Evolutionary conservation across 2,329 filamentous ascomycete genomes (phyloP), one percentile per base, ranked within the genome.

Genomic region (Aschersonia sp.): DNA sequence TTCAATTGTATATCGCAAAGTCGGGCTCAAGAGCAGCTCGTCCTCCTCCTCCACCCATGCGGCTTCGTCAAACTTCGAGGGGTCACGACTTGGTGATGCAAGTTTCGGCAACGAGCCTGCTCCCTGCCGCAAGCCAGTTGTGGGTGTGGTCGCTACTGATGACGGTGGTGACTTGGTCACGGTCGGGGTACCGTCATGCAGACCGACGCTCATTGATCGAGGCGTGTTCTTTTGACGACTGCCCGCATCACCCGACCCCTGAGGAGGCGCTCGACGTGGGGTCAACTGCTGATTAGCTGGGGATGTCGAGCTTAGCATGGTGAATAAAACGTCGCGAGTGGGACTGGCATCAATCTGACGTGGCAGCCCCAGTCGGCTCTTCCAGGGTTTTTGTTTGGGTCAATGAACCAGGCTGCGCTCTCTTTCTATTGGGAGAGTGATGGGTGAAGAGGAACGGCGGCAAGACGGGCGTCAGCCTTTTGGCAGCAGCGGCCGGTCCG

Each of bases 251-350:
- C 35, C 35, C 35, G 35, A 12, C 35, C 52, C 52, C 48, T 53
- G 49, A 44, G 43, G 30, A 9, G 43, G 41, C 43, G 45, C 40
- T 42, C 11, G 30, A 39, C 47, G 45, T 31, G 41, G 44, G 30
- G 42, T 40, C 42, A 2, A 12, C 35, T 43, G 46, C 37, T 40
- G 45, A 31, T 47, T 30, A 6, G 42, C 37, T 32, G 32, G 32
- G 41, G 49, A 47, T 14, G 46, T 22, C 32, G 52, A 52, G 47
- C 47, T 47, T 52, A 57, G 56, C 59, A 61, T 61, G 53, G 55
- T 54, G 6, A 30, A 22, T 37, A 37, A 47, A 46, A 45, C 43
- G 50, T 49, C 43, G 40, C 45, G 43, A 46, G 49, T 51, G 48
- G 47, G 52, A 51, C 49, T 50, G 44, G 45, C 30, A 46, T 53